Evolutionary conservation across 148 eudicot species (phyloP).

Genomic region (Oxyria digyna): DNA sequence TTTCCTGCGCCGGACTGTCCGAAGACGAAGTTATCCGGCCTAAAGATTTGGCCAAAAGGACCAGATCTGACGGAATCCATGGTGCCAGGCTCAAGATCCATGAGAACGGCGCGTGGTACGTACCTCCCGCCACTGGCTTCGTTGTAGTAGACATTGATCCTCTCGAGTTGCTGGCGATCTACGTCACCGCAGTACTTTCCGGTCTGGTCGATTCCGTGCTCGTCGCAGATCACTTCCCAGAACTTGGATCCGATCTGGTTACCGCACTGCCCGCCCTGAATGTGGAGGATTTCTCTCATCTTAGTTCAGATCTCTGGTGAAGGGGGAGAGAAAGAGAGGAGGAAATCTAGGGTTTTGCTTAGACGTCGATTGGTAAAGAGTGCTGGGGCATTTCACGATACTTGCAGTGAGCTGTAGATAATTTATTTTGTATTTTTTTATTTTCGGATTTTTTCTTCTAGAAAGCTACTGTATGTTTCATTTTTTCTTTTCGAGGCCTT

Average conservation of each 20-base stretch:
- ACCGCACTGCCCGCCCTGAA: slow-evolving; percentile 9
- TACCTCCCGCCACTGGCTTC: slow-evolving; percentile 7
- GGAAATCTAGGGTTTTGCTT: background rate
- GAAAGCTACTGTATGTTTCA: background rate
- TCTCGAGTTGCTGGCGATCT: slow-evolving; percentile 8
- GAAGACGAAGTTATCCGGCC: slow-evolving; percentile 9
- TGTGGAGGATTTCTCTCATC: slow-evolving; percentile 10
- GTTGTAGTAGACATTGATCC: slow-evolving; percentile 10
- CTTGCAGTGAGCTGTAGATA: background rate
- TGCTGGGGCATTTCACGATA: background rate
- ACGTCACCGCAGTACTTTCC: slow-evolving; percentile 3
- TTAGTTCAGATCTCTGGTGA: background rate
- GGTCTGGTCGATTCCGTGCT: slow-evolving; percentile 5
- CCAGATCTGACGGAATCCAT: slow-evolving; percentile 10
- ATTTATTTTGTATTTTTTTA: background rate
- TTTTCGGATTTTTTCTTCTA: background rate
- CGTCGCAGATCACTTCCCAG: slow-evolving; percentile 11
- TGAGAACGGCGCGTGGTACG: slow-evolving; percentile 8
- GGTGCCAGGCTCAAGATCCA: slow-evolving; percentile 11
- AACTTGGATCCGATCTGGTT: slow-evolving; percentile 10
- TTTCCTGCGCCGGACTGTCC: slow-evolving; percentile 9
- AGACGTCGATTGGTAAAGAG: background rate
- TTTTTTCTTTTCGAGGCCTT: too few relatives aligned
- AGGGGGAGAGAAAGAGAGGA: background rate
- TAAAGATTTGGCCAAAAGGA: slow-evolving; percentile 7